Conservation (phyloP, 2,329 filamentous ascomycete species). For the Sclerotinia borealis region DNA sequence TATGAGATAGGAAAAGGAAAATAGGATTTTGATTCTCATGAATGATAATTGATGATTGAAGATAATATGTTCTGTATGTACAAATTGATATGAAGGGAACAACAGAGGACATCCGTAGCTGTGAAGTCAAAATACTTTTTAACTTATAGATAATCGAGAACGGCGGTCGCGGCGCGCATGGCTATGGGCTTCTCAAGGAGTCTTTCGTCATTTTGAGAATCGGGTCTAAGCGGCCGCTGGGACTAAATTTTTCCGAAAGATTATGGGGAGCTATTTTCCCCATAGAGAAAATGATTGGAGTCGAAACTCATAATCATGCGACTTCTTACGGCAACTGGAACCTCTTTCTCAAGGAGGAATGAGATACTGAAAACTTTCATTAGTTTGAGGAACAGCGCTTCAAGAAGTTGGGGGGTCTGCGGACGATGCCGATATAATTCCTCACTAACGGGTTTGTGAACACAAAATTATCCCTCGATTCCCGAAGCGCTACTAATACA, state of each 20-base stretch:
- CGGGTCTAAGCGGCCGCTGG: not conserved
- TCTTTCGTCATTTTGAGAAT: slow-evolving; percentile 1
- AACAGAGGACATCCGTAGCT: not conserved
- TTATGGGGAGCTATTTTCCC: not conserved
- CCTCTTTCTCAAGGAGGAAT: slow-evolving; percentile 17
- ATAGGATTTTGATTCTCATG: not conserved
- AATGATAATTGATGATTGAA: not conserved
- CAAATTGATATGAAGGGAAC: not conserved
- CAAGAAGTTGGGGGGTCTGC: slow-evolving; percentile 20
- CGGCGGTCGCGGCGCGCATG: not conserved
- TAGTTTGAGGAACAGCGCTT: slow-evolving; percentile 19
- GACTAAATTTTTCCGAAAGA: not conserved
- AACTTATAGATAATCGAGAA: too few species aligned
- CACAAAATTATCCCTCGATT: not conserved
- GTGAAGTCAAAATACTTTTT: too few species aligned
- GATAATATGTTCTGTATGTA: not conserved
- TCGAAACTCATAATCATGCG: slow-evolving; percentile 20
- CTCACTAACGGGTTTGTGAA: slow-evolving; percentile 19
- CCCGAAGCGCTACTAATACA: not conserved
- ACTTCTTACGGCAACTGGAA: slow-evolving; percentile 16
- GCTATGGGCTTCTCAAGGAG: not conserved
- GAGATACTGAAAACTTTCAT: slow-evolving; percentile 18
- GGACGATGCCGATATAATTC: slow-evolving; percentile 28
- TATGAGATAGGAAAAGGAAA: not conserved
- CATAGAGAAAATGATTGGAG: not conserved